phyloP scores from a whole-genome alignment of 192 early-diverging fungal species.

The Spizellomyces punctatus region DNA sequence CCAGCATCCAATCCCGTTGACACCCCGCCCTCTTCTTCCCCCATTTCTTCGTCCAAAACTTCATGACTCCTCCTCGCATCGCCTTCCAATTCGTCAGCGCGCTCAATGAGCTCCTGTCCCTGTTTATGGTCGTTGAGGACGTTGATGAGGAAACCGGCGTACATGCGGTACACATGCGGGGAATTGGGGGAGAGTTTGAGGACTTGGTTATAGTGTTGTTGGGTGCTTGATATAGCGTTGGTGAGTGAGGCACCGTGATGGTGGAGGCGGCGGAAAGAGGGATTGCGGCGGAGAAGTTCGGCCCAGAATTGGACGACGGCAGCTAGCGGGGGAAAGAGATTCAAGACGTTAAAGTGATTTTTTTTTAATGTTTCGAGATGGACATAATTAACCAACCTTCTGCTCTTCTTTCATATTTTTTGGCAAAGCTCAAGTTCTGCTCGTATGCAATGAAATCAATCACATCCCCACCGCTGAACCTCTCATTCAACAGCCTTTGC shows the following conservation, averaged over 20 bases:
- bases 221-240: conserved; percentile 40
- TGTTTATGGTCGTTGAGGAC: conserved; percentile 44
- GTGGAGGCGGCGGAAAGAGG: conserved; percentile 42
- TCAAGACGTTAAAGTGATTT: background rate
- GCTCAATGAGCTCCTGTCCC: conserved; percentile 42
- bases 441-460: conserved; percentile 56
- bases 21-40: background rate
- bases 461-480: conserved; percentile 48
- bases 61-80: conserved; percentile 18
- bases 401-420: conserved; percentile 31
- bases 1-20: background rate
- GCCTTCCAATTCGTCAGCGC: conserved; percentile 48
- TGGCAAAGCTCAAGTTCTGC: conserved; percentile 41
- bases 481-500: conserved; percentile 46
- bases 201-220: conserved; percentile 34
- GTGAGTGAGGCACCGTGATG: conserved; percentile 34
- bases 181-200: conserved; percentile 46
- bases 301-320: conserved; percentile 51
- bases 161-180: conserved; percentile 40
- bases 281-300: conserved; percentile 39
- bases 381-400: background rate
- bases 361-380: conserved; percentile 13
- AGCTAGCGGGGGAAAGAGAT: conserved; percentile 21
- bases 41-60: conserved; percentile 4
- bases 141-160: conserved; percentile 45